Percentiles rank a stretch among this genome's conserved stretches.
Evolutionary conservation across 2,329 filamentous ascomycete genomes (phyloP).

Genomic region (Colletotrichum abscissum): DNA sequence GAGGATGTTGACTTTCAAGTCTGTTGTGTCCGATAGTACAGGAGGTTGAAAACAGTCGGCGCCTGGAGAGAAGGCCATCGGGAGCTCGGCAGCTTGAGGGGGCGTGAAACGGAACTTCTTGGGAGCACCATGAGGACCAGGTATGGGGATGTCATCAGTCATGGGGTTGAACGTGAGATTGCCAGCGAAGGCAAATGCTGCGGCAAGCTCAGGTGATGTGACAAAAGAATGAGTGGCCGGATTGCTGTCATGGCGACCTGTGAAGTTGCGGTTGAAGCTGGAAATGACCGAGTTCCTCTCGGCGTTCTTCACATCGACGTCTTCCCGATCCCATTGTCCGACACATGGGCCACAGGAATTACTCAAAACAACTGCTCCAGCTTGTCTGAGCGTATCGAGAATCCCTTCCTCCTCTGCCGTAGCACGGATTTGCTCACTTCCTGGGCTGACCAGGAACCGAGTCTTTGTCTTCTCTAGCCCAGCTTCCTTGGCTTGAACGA

Average conservation of each 20-base stretch:
- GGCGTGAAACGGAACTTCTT: slow-evolving; percentile 41
- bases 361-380: slow-evolving; percentile 45
- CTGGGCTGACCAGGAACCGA: slow-evolving; percentile 45
- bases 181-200: slow-evolving; percentile 53
- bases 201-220: slow-evolving; percentile 58
- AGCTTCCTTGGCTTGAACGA: slow-evolving; percentile 44
- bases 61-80: slow-evolving; percentile 39
- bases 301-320: slow-evolving; percentile 41
- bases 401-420: slow-evolving; percentile 45
- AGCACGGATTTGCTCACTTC: slow-evolving; percentile 47
- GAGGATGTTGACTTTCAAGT: slow-evolving; percentile 42
- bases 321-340: slow-evolving; percentile 48
- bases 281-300: slow-evolving; percentile 48
- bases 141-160: slow-evolving; percentile 39
- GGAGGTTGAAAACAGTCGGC: slow-evolving; percentile 42
- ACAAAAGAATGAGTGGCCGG: slow-evolving; percentile 61
- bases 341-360: slow-evolving; percentile 49
- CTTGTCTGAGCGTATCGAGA: slow-evolving; percentile 41
- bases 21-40: slow-evolving; percentile 34
- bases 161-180: slow-evolving; percentile 47
- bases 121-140: neutral
- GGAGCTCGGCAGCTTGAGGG: slow-evolving; percentile 42
- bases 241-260: slow-evolving; percentile 49
- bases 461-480: slow-evolving; percentile 43
- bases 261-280: slow-evolving; percentile 51